These are phyloP conservation scores for Ganoderma lingzhi DNA, from an alignment of 1,284 basidiomycete species.

Conservation along the genomic window DNA sequence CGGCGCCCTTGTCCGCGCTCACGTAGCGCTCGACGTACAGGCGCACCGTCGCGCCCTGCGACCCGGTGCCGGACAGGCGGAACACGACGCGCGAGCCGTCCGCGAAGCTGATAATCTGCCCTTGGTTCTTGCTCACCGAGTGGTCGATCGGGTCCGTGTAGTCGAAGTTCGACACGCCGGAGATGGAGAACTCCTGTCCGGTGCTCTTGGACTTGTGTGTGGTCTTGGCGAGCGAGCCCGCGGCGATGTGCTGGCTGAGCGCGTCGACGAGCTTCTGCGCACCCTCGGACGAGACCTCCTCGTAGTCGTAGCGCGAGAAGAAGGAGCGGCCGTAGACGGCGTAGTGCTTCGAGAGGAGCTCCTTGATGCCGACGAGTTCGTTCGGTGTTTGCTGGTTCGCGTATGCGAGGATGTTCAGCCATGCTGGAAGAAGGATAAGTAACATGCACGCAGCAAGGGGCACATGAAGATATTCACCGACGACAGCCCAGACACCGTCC, in stretches of 20 bases:
- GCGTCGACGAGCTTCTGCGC: slow-evolving; percentile 88
- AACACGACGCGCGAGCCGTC: slow-evolving; percentile 97
- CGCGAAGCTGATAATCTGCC: slow-evolving; percentile 90
- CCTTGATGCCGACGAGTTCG: slow-evolving; percentile 86
- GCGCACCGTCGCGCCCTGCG: slow-evolving; percentile 93
- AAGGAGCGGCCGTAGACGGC: slow-evolving; percentile 95
- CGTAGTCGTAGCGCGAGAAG: slow-evolving; percentile 99
- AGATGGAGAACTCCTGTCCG: slow-evolving; percentile 80
- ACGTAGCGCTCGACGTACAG: slow-evolving; percentile 96
- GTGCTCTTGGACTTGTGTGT: slow-evolving; percentile 73
- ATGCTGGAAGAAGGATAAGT: slow-evolving; percentile 65
- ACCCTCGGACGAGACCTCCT: slow-evolving; percentile 93
- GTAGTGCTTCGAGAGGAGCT: slow-evolving; percentile 90
- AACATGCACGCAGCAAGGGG: too few species aligned
- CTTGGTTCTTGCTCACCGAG: slow-evolving; percentile 95
- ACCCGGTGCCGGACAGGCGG: slow-evolving; percentile 95
- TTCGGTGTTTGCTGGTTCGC: slow-evolving; percentile 87
- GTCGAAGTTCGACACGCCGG: slow-evolving; percentile 86
- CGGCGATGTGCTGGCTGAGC: slow-evolving; percentile 77
- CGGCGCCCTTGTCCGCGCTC: slow-evolving; percentile 69
- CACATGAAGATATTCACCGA: slow-evolving; percentile 61
- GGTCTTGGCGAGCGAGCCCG: slow-evolving; percentile 72
- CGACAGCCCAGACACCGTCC: slow-evolving; percentile 97
- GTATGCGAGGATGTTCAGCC: slow-evolving; percentile 96
- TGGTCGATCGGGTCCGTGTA: slow-evolving; percentile 98